A percentile compares a stretch with the other conserved stretches of the same genome.
Evolutionary conservation across 345 rosid species (phyloP).

Genomic region (Rubroshorea leprosula): DNA sequence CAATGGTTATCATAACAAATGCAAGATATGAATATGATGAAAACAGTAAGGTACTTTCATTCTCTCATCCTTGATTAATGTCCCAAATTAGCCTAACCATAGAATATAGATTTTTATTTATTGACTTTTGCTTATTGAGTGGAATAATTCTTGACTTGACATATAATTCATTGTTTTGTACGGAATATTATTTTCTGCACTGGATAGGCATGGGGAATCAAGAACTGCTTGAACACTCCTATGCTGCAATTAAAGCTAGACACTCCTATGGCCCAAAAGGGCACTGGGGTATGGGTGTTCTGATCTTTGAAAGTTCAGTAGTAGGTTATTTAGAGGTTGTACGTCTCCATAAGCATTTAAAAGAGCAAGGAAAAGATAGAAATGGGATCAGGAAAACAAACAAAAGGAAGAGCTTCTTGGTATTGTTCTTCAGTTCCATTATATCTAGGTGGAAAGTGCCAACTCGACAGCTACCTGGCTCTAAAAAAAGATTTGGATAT

Average conservation of each 20-base stretch:
- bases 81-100: no score
- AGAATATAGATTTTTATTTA: not conserved
- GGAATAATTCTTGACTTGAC: not conserved
- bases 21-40: conserved; percentile 37
- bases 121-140: not conserved
- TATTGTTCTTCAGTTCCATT: conserved; percentile 20
- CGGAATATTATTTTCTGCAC: conserved; percentile 14
- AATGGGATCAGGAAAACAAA: conserved; percentile 21
- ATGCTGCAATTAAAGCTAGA: conserved; percentile 33
- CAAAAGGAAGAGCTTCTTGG: conserved; percentile 36
- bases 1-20: conserved; percentile 40
- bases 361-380: conserved; percentile 38
- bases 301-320: conserved; percentile 37
- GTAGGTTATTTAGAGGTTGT: conserved; percentile 39
- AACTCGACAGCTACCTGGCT: conserved; percentile 40
- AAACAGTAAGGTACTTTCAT: conserved; percentile 33
- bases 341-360: conserved; percentile 37
- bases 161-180: not conserved
- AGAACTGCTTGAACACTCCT: conserved; percentile 37
- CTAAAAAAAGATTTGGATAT: conserved; percentile 28
- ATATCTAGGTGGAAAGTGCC: conserved; percentile 33
- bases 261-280: conserved; percentile 47
- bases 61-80: conserved; percentile 1
- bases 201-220: conserved; percentile 48
- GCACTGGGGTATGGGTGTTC: conserved; percentile 39